Conservation (phyloP, 139 green algal species). For the Auxenochlorella pyrenoidosa region DNA sequence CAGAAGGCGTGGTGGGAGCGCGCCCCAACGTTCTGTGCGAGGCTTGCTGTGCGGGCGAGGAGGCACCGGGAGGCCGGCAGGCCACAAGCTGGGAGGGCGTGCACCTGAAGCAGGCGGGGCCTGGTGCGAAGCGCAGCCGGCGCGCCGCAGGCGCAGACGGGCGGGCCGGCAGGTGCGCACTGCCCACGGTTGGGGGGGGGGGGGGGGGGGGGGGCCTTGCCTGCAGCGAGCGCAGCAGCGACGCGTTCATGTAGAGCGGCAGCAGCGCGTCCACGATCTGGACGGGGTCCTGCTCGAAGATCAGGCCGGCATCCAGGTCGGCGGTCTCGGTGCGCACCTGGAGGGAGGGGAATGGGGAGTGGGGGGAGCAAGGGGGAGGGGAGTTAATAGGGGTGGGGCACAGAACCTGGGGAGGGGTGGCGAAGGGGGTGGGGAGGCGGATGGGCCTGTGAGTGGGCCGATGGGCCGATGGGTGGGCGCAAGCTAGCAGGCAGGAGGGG, state of each 20-base stretch:
- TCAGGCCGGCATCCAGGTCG: slow-evolving; percentile 87
- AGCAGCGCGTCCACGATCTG: slow-evolving; percentile 99
- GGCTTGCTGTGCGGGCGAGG: too few species aligned
- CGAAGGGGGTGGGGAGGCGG: too few species aligned
- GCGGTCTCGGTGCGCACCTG: slow-evolving; percentile 73
- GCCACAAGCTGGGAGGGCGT: too few species aligned
- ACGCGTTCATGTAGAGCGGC: slow-evolving; percentile 98
- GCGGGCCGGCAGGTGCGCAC: too few species aligned
- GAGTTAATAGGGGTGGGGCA: neutral
- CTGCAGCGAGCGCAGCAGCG: slow-evolving; percentile 82
- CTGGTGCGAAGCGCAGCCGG: too few species aligned
- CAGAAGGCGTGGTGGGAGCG: too few species aligned
- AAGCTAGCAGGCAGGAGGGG: neutral
- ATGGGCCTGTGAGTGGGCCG: too few species aligned
- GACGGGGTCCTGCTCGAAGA: slow-evolving; percentile 99
- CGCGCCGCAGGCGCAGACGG: neutral
- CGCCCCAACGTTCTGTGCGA: too few species aligned
- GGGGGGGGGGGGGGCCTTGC: neutral
- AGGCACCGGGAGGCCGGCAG: too few species aligned
- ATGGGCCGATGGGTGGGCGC: neutral
- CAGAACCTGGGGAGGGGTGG: neutral
- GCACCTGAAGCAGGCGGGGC: too few species aligned
- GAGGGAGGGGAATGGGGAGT: neutral
- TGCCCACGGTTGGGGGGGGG: too few species aligned
- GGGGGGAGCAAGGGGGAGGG: neutral